phyloP scores from a whole-genome alignment of 1,139 yeast species.

The Sugiyamaella castrensis region DNA sequence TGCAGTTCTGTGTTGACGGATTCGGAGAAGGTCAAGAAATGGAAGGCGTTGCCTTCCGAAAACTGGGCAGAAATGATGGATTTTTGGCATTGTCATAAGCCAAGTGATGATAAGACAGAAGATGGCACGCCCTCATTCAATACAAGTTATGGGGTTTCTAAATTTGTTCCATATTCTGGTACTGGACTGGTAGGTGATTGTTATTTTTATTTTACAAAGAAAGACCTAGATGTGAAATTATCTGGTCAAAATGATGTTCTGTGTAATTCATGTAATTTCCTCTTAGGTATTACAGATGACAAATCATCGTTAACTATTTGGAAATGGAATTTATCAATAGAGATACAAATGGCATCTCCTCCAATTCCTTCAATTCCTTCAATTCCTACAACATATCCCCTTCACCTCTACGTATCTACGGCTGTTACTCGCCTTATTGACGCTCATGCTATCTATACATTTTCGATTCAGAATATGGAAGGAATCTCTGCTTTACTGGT shows the following conservation, averaged over 20 bases:
- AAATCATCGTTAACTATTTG: constrained; percentile 41
- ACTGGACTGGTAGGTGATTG: constrained; percentile 56
- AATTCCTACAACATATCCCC: constrained; percentile 19
- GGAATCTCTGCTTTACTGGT: constrained; percentile 8
- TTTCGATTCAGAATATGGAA: constrained; percentile 26
- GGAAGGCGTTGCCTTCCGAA: constrained; percentile 80
- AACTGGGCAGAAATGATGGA: constrained; percentile 96
- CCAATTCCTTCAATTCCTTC: constrained; percentile 9
- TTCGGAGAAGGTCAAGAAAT: constrained; percentile 18
- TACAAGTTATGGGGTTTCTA: constrained; percentile 30
- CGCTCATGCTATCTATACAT: constrained; percentile 39
- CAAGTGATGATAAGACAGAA: constrained; percentile 42
- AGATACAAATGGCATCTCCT: neutral
- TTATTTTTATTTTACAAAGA: constrained; percentile 48
- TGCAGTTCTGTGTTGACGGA: constrained; percentile 14
- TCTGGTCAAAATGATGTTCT: constrained; percentile 4
- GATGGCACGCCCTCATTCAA: constrained; percentile 20
- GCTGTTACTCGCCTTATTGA: constrained; percentile 31
- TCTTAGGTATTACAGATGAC: constrained; percentile 22
- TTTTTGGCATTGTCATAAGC: constrained; percentile 97
- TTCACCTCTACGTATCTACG: constrained; percentile 28
- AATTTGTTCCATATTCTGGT: constrained; percentile 46
- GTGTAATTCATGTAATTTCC: constrained; percentile 19
- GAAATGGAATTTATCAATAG: constrained; percentile 55
- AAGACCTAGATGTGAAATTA: constrained; percentile 23